Conservation (phyloP, 2,329 filamentous ascomycete genomes). For the Rhynchosporium agropyri region DNA sequence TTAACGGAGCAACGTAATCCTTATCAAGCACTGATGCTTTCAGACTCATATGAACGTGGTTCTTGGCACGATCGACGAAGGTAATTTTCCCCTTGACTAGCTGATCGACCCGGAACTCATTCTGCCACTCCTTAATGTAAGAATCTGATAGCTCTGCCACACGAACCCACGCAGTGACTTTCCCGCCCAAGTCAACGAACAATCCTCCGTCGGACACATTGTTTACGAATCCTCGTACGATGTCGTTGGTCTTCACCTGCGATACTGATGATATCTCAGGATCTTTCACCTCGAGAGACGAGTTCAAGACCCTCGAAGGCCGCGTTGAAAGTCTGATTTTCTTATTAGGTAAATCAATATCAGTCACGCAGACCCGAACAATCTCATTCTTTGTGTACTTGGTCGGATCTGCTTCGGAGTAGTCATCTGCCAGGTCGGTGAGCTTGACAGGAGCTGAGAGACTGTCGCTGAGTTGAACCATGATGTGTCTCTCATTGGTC, state of each 20-base stretch:
- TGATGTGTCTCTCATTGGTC: slow-evolving; percentile 77
- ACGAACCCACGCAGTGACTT: slow-evolving; percentile 79
- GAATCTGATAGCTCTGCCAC: slow-evolving; percentile 88
- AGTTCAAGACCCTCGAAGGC: slow-evolving; percentile 87
- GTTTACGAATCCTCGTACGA: slow-evolving; percentile 90
- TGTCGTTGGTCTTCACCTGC: slow-evolving; percentile 75
- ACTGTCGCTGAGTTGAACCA: slow-evolving; percentile 81
- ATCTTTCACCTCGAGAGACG: slow-evolving; percentile 78
- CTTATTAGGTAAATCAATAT: slow-evolving; percentile 83
- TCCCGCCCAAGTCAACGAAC: slow-evolving; percentile 81
- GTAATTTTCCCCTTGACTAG: slow-evolving; percentile 86
- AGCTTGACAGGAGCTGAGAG: slow-evolving; percentile 81
- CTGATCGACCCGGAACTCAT: slow-evolving; percentile 83
- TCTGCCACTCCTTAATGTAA: slow-evolving; percentile 95
- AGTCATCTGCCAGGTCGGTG: slow-evolving; percentile 85
- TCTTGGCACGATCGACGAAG: slow-evolving; percentile 66
- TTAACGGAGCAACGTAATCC: slow-evolving; percentile 73
- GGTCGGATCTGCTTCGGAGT: slow-evolving; percentile 74
- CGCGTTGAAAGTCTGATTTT: slow-evolving; percentile 78
- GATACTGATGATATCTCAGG: slow-evolving; percentile 71
- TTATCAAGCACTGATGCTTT: slow-evolving; percentile 83
- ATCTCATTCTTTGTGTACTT: slow-evolving; percentile 83
- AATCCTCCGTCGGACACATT: slow-evolving; percentile 87
- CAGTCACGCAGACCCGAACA: slow-evolving; percentile 81
- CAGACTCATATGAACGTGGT: slow-evolving; percentile 81